phyloP scores from a whole-genome alignment of 1,284 basidiomycete genomes.

The Singerocomus inundabilis region DNA sequence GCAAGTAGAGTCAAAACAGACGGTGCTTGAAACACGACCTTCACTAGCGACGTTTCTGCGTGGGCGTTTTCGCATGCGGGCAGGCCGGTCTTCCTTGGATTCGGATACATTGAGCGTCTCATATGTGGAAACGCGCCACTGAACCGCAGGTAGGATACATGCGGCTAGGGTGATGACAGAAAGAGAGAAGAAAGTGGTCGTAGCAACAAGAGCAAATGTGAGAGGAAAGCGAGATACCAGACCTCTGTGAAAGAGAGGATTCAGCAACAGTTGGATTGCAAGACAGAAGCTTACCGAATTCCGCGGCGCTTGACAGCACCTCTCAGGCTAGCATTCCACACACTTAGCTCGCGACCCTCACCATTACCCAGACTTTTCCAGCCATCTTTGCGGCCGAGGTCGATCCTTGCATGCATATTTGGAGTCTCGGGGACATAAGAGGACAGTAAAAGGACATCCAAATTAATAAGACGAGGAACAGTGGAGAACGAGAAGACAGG shows the following conservation, averaged over 20 bases:
- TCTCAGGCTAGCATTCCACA: slow-evolving; percentile 55
- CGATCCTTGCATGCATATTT: slow-evolving; percentile 51
- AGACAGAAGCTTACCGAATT: slow-evolving; percentile 49
- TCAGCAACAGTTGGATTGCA: slow-evolving; percentile 1
- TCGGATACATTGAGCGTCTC: slow-evolving; percentile 12
- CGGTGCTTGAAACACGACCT: slow-evolving; percentile 21
- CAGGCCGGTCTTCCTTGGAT: slow-evolving; percentile 23
- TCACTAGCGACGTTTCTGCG: slow-evolving; percentile 21
- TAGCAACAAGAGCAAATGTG: slow-evolving; percentile 42
- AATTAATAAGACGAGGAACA: slow-evolving; percentile 40
- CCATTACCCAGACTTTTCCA: slow-evolving; percentile 69
- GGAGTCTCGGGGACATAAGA: slow-evolving; percentile 51
- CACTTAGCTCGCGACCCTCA: slow-evolving; percentile 66
- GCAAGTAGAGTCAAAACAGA: slow-evolving; percentile 14
- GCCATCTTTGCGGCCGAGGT: slow-evolving; percentile 64
- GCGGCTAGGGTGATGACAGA: slow-evolving; percentile 37
- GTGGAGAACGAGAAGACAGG: slow-evolving; percentile 37
- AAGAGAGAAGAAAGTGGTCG: slow-evolving; percentile 40
- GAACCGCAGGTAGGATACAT: slow-evolving; percentile 51
- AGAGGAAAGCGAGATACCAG: slow-evolving; percentile 69
- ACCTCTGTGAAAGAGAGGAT: slow-evolving; percentile 43
- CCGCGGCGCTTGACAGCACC: slow-evolving; percentile 64
- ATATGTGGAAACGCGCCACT: slow-evolving; percentile 26
- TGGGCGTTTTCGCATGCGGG: slow-evolving; percentile 27
- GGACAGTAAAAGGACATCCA: slow-evolving; percentile 54